These are phyloP conservation scores for Murraya koenigii DNA, from an alignment of 345 rosid species.

Conservation along the genomic window DNA sequence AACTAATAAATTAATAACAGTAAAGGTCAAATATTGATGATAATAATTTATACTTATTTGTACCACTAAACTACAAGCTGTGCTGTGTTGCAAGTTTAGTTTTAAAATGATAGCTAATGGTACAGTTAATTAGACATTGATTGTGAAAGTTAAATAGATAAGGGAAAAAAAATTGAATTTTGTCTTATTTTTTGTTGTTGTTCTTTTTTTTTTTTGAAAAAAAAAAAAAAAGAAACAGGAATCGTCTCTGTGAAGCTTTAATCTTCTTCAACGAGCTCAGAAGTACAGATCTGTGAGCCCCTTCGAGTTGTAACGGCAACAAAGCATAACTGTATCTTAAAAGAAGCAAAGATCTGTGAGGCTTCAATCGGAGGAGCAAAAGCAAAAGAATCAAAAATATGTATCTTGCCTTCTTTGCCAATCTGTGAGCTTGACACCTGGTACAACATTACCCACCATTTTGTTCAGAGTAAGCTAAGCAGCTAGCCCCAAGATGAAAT, in stretches of 20 bases:
- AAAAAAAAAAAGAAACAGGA: too few relatives aligned
- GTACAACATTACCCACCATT: conserved; percentile 22
- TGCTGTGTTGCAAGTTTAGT: not conserved
- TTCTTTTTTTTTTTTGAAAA: not conserved
- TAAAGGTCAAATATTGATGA: not conserved
- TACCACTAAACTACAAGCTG: not conserved
- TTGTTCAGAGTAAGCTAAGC: conserved; percentile 36
- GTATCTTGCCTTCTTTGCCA: conserved; percentile 4
- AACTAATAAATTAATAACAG: not conserved
- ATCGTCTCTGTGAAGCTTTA: conserved; percentile 24
- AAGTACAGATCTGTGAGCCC: conserved; percentile 32
- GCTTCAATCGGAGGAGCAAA: conserved; percentile 9
- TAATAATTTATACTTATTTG: not conserved
- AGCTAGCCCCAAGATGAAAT: not conserved
- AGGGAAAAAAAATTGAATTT: too few relatives aligned
- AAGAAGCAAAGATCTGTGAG: conserved; percentile 29
- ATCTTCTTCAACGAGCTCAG: conserved; percentile 7
- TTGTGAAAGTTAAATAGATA: not conserved
- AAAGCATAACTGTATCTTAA: not conserved
- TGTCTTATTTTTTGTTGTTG: conserved; percentile 17
- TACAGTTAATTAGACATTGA: conserved; percentile 12
- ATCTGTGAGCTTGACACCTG: conserved; percentile 58
- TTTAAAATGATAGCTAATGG: not conserved
- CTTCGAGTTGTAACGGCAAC: conserved; percentile 13
- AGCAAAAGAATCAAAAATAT: not conserved